These are phyloP conservation scores for Pseudohyphozyma bogoriensis DNA, from an alignment of 768 basidiomycete species.

Conservation along the genomic window DNA sequence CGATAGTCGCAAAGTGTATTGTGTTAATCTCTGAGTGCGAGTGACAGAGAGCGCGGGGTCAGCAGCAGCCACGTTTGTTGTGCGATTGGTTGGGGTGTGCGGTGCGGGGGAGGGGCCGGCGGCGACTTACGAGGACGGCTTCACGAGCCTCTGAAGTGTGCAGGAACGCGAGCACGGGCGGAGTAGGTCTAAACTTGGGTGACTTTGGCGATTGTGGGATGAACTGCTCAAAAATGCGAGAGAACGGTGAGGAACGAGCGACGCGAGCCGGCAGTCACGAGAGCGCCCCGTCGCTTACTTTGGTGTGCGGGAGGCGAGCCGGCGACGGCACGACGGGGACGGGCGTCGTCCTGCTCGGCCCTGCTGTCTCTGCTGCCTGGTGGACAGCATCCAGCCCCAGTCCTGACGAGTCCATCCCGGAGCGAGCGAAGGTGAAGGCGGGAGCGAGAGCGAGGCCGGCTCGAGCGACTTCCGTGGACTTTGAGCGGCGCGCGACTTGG, in stretches of 20 bases:
- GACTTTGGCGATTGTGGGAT: neutral
- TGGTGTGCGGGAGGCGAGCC: neutral
- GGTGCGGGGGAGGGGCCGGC: neutral
- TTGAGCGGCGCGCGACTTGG: neutral
- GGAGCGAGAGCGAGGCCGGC: no score
- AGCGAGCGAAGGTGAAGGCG: no score
- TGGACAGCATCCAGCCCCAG: no score
- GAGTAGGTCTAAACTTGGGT: neutral
- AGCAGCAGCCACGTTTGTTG: no score
- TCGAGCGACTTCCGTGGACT: neutral
- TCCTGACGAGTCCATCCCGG: no score
- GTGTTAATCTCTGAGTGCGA: neutral
- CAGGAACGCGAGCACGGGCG: neutral
- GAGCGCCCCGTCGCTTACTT: neutral
- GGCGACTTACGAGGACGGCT: neutral
- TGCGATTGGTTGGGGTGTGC: neutral
- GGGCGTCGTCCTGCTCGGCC: no score
- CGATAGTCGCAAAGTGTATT: neutral
- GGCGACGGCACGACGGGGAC: no score
- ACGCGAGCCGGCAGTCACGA: neutral
- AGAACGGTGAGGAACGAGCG: neutral
- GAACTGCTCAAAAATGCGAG: neutral
- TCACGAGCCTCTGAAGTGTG: neutral
- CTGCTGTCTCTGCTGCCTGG: no score
- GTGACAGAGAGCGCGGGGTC: no score